These are phyloP conservation scores for Brassica cretica DNA, from an alignment of 345 rosid genomes.

Conservation along the genomic window DNA sequence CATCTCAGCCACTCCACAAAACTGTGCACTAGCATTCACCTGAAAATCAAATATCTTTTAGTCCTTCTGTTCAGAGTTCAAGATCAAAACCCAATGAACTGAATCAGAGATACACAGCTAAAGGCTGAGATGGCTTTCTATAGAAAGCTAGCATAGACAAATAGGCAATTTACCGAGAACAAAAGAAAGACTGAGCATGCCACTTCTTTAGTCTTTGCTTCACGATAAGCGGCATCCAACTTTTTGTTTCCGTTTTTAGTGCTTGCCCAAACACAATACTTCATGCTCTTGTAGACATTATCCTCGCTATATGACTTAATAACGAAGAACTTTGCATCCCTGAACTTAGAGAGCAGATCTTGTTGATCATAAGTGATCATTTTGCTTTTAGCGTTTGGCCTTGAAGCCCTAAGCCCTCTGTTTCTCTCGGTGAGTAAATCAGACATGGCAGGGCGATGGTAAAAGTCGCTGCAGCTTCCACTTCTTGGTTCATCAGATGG, in stretches of 20 bases:
- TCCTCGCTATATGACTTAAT: constrained; percentile 93
- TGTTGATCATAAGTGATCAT: constrained; percentile 34
- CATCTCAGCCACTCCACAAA: constrained; percentile 93
- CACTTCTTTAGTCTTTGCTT: constrained; percentile 58
- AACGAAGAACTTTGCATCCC: constrained; percentile 72
- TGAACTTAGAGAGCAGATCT: constrained; percentile 42
- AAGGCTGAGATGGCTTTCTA: neutral
- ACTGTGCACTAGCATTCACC: constrained; percentile 90
- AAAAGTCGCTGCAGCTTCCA: constrained; percentile 48
- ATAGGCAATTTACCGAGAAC: constrained; percentile 58
- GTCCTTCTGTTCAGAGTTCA: neutral
- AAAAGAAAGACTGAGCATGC: constrained; percentile 67
- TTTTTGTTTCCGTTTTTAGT: constrained; percentile 82
- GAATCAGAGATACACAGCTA: constrained; percentile 6
- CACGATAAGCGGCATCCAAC: constrained; percentile 73
- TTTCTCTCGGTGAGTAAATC: constrained; percentile 59
- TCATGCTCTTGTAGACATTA: constrained; percentile 85
- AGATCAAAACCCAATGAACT: neutral
- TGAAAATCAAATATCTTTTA: constrained; percentile 24
- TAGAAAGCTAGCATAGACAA: neutral
- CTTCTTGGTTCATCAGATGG: constrained; percentile 51
- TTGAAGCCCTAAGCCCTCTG: constrained; percentile 62
- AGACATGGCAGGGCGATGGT: constrained; percentile 43
- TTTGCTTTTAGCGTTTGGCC: constrained; percentile 45
- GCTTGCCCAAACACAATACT: constrained; percentile 92